phyloP scores from a whole-genome alignment of 2,329 filamentous ascomycete genomes.

The Penicillium freii region DNA sequence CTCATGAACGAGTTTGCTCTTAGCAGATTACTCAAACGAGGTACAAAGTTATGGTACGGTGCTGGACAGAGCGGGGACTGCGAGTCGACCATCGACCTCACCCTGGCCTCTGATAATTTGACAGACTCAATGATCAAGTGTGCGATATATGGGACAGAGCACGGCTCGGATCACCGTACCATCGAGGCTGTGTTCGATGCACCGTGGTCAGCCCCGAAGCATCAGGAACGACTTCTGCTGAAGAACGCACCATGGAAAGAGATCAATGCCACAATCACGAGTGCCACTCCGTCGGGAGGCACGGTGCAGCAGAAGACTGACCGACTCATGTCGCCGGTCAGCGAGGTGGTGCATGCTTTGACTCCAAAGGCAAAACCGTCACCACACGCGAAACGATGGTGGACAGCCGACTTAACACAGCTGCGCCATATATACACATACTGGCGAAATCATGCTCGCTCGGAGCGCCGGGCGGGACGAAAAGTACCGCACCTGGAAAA shows the following conservation, averaged over 20 bases:
- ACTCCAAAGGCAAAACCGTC: no score
- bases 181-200: constrained; percentile 35
- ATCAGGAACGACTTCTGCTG: constrained; percentile 19
- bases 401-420: constrained; percentile 22
- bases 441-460: constrained; percentile 15
- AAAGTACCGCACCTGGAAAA: constrained; percentile 28
- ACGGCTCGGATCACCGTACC: constrained; percentile 30
- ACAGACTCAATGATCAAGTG: constrained; percentile 17
- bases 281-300: constrained; percentile 10
- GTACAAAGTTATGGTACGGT: constrained; percentile 37
- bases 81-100: constrained; percentile 22
- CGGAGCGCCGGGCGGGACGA: constrained; percentile 13
- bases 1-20: constrained; percentile 37
- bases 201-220: constrained; percentile 5
- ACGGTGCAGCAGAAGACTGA: constrained; percentile 8
- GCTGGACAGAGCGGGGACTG: constrained; percentile 19
- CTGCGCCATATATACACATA: constrained; percentile 15
- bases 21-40: constrained; percentile 34
- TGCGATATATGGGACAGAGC: constrained; percentile 17
- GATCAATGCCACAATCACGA: constrained; percentile 21
- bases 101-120: constrained; percentile 19
- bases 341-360: no score
- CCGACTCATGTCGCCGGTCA: no score
- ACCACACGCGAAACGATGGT: constrained; percentile 20
- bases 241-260: constrained; percentile 25